A percentile compares a stretch with the other conserved stretches of the same genome.
phyloP scores from a whole-genome alignment of 129 eudicot genomes.

The Chrysanthemum seticuspe region DNA sequence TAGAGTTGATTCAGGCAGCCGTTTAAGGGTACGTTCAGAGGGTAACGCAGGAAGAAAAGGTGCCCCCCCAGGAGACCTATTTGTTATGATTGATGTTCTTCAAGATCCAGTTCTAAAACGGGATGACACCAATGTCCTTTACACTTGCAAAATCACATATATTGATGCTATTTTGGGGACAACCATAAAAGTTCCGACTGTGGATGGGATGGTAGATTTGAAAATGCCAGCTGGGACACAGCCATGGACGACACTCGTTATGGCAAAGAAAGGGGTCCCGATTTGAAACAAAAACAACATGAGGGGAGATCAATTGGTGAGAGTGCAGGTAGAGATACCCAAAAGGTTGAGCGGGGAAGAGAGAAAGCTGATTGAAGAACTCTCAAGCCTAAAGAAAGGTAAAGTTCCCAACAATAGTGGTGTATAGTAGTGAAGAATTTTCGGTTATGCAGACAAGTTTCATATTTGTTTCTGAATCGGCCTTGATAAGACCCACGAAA shows the following conservation, averaged over 20 bases:
- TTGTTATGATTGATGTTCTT: constrained; percentile 69
- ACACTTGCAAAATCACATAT: constrained; percentile 73
- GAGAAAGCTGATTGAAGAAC: constrained; percentile 75
- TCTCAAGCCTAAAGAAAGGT: constrained; percentile 56
- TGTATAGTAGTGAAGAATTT: constrained; percentile 28
- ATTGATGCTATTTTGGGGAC: constrained; percentile 90
- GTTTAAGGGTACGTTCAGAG: constrained; percentile 71
- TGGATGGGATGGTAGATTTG: constrained; percentile 80
- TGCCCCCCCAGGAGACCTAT: constrained; percentile 85
- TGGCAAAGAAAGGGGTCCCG: constrained; percentile 91
- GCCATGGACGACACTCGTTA: constrained; percentile 81
- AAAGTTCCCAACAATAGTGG: constrained; percentile 54
- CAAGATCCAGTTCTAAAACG: constrained; percentile 76
- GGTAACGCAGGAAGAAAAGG: constrained; percentile 91
- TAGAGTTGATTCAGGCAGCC: constrained; percentile 87
- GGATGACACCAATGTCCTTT: constrained; percentile 81
- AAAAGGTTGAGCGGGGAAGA: constrained; percentile 72
- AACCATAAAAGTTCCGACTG: constrained; percentile 73
- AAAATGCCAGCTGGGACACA: constrained; percentile 89
- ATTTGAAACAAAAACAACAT: constrained; percentile 51
- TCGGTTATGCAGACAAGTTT: constrained; percentile 5
- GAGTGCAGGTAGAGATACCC: constrained; percentile 88
- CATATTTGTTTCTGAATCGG: constrained; percentile 5
- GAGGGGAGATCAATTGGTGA: constrained; percentile 97
- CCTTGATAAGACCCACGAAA: constrained; percentile 4